Conservation (phyloP, 192 early-diverging fungal genomes). For the Coemansia sp. region DNA sequence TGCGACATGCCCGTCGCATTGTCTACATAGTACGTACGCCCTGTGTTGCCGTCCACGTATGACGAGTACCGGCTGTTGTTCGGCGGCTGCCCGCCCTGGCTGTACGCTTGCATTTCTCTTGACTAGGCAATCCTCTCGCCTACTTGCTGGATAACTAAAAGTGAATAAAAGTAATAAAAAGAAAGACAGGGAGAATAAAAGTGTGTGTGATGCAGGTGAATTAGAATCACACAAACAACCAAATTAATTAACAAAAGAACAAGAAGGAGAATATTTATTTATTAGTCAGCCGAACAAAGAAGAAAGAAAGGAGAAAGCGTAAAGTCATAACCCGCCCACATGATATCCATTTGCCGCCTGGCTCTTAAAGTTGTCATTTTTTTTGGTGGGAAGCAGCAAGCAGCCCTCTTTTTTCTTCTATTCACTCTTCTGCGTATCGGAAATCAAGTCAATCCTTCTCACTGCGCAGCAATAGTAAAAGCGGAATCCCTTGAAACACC, state of each 20-base stretch:
- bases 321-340: background rate
- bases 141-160: background rate
- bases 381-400: background rate
- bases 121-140: background rate
- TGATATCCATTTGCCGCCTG: too few species aligned
- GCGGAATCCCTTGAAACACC: too few species aligned
- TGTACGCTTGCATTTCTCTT: background rate
- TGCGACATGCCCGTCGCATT: background rate
- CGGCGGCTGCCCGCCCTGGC: background rate
- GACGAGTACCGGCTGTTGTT: background rate
- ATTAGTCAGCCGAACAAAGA: too few species aligned
- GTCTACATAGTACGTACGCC: constrained; percentile 15
- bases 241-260: too few species aligned
- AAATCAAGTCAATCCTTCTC: too few species aligned
- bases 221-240: too few species aligned
- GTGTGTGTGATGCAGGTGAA: too few species aligned
- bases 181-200: background rate
- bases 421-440: too few species aligned
- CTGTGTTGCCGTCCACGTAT: constrained; percentile 33
- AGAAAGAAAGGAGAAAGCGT: background rate
- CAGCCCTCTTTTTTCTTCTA: background rate
- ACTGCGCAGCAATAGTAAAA: too few species aligned
- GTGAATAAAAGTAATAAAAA: background rate
- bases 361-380: background rate
- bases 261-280: too few species aligned